These are phyloP conservation scores for Fusarium caatingaense DNA, from an alignment of 2,329 filamentous ascomycete species.

Conservation along the genomic window DNA sequence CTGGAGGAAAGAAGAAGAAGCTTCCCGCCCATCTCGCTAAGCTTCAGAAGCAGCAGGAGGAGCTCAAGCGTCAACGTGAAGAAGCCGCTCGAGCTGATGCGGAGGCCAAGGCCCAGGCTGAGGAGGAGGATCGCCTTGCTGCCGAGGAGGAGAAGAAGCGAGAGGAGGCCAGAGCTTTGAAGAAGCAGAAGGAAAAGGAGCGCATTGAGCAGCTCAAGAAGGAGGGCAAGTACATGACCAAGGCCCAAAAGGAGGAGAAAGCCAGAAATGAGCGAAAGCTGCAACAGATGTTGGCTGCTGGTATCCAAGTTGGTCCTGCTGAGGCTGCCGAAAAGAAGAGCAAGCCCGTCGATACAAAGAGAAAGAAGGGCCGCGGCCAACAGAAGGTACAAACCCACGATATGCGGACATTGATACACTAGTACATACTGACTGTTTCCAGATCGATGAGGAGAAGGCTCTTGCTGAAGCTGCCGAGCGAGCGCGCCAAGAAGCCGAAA, in stretches of 20 bases:
- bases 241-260: conserved; percentile 86
- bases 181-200: conserved; percentile 89
- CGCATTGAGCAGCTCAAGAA: conserved; percentile 88
- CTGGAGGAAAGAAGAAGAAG: conserved; percentile 85
- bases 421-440: conserved; percentile 18
- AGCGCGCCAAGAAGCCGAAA: conserved; percentile 75
- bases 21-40: conserved; percentile 77
- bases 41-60: conserved; percentile 86
- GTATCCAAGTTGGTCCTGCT: conserved; percentile 76
- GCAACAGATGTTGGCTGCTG: conserved; percentile 85
- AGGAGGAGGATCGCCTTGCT: conserved; percentile 72
- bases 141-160: conserved; percentile 76
- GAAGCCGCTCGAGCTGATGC: conserved; percentile 70
- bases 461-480: conserved; percentile 83
- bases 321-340: conserved; percentile 76
- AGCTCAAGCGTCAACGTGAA: conserved; percentile 73
- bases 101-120: conserved; percentile 73
- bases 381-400: conserved; percentile 59
- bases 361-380: conserved; percentile 73
- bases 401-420: not conserved
- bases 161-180: conserved; percentile 79
- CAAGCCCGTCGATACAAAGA: conserved; percentile 82
- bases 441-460: conserved; percentile 81
- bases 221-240: conserved; percentile 87
- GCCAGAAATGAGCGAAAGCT: conserved; percentile 81